A percentile compares a stretch with the other conserved stretches of the same genome.
phyloP scores from a whole-genome alignment of 2,329 filamentous ascomycete genomes.

The Alternaria arborescens region DNA sequence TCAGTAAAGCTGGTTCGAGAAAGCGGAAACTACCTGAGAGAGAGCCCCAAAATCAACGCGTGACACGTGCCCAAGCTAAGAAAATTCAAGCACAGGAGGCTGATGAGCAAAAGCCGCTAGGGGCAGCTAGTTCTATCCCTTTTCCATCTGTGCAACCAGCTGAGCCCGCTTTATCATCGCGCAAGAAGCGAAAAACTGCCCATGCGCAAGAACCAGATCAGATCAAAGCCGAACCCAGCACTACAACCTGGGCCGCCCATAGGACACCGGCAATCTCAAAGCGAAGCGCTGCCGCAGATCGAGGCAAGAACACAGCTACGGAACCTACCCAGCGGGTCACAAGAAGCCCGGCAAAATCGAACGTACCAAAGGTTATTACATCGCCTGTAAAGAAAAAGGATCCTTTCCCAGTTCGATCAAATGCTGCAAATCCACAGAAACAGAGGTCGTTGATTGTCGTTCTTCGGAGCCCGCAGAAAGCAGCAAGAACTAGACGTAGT shows the following conservation, averaged over 20 bases:
- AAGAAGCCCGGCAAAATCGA: not conserved
- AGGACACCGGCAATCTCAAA: slow-evolving; percentile 3
- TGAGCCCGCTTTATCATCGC: not conserved
- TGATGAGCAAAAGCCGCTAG: not conserved
- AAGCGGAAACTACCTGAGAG: slow-evolving; percentile 18
- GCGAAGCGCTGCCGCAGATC: not conserved
- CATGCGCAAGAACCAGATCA: not conserved
- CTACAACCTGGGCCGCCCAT: not conserved
- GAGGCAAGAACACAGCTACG: not conserved
- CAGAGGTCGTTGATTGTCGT: slow-evolving; percentile 7
- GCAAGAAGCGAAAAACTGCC: slow-evolving; percentile 10
- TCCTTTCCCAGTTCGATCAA: not conserved
- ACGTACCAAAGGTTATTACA: not conserved
- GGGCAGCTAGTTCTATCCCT: not conserved
- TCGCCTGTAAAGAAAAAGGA: not conserved
- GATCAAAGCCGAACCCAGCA: not conserved
- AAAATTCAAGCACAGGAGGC: slow-evolving; percentile 5
- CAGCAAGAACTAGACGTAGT: not conserved
- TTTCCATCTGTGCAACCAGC: slow-evolving; percentile 37
- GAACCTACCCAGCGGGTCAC: not conserved
- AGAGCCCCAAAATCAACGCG: slow-evolving; percentile 1
- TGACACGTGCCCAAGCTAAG: slow-evolving; percentile 23
- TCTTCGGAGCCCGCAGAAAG: not conserved
- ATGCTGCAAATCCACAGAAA: not conserved
- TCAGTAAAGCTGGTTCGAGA: slow-evolving; percentile 1